Conservation (phyloP, 805 yeast genomes). For the Alloascoidea hylecoeti region DNA sequence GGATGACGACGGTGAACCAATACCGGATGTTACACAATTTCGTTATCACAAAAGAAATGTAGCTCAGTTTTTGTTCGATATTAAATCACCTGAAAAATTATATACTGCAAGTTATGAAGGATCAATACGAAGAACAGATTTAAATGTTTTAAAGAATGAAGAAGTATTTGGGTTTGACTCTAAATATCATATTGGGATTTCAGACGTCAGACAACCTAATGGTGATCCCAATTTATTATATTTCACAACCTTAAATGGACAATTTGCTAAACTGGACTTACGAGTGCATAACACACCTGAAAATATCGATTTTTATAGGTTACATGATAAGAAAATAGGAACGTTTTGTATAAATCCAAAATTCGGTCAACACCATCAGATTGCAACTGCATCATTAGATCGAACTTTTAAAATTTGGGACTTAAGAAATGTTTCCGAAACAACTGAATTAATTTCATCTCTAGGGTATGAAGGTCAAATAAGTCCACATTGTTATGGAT, state of each 20-base stretch:
- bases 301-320: conserved; percentile 22
- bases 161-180: conserved; percentile 47
- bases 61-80: conserved; percentile 43
- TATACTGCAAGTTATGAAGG: conserved; percentile 81
- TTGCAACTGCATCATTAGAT: conserved; percentile 85
- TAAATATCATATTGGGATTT: conserved; percentile 48
- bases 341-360: conserved; percentile 73
- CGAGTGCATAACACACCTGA: conserved; percentile 29
- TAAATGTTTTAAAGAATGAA: conserved; percentile 40
- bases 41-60: conserved; percentile 68
- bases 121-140: conserved; percentile 58
- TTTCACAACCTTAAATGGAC: conserved; percentile 70
- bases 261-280: conserved; percentile 60
- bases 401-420: conserved; percentile 83
- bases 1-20: conserved; percentile 18
- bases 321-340: conserved; percentile 88
- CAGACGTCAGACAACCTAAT: conserved; percentile 44
- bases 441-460: conserved; percentile 21
- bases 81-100: conserved; percentile 35
- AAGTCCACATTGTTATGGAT: conserved; percentile 25
- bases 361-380: conserved; percentile 31
- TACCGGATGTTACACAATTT: conserved; percentile 33
- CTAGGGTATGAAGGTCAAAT: conserved; percentile 15
- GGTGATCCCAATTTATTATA: conserved; percentile 45
- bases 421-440: conserved; percentile 32